Evolutionary conservation across 768 basidiomycete species (phyloP), one percentile per base, ranked within the genome.

Genomic region (Leccinum olivaceopallidum): DNA sequence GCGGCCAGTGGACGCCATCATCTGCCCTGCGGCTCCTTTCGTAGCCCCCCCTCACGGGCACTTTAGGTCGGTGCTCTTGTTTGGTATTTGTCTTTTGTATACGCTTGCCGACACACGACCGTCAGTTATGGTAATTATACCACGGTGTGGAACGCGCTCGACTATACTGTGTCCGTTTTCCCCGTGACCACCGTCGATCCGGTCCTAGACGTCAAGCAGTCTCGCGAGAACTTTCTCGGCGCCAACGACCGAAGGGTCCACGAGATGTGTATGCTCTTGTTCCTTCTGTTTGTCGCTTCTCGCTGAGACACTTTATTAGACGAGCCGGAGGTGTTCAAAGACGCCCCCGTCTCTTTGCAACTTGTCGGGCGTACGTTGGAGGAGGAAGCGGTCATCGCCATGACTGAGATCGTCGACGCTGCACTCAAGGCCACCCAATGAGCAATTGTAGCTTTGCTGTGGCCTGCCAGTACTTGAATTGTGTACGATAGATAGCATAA

Each of bases 1-100:
- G 2, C 75, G 92, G 2, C 87, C 89, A 5, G 81, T 92, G 6
- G 92, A 93, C 68, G 90, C 87, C 2, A 83, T 94, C 64, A 86
- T 93, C 37, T 74, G 78, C 2, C 88, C 92, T 22, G 79, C 76
- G 3, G 85, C 86, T 2, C 79, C 88, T 2, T 85, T 76, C 67
- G 74, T 80, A 1, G 87, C 90, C 1, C 74, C 83, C 5, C 88
- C 85, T 10, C 90, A 90, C 66, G 89, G 88, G 16, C 69, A 69
- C 53, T 81, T 82, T 60, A 77, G 55, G 86, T 88, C 49, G 64
- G 80, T 70, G 14, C 12, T 47, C 3, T 22, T 14, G 26, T 22
- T 32, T 14, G 0, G 22, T 32, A 54, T 16, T 62, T 42, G 39
- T 20, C 42, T 44, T n/a, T 5, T 20, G 30, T 18, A 57, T 52